Evolutionary conservation across 345 rosid genomes (phyloP), one percentile per base, ranked within the genome.

Genomic region (Gossypium mustelinum): DNA sequence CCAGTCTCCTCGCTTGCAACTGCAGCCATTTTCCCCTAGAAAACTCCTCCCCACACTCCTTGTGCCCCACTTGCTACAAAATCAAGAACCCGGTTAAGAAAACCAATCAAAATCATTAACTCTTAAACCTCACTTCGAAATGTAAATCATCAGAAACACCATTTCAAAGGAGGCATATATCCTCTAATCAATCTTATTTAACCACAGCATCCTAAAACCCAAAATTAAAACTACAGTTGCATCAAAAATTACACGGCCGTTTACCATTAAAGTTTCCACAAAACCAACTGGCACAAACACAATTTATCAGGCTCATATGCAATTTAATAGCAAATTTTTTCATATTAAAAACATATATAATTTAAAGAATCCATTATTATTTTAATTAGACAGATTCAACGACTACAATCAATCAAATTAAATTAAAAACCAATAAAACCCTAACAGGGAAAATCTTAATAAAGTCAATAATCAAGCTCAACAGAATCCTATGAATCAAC

Each of bases 21-120:
- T 81, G 86, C 94, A 54, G 92, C 90, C 98, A 94, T 92, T 81
- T 27, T 75, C 82, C 79, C 72, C 84, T 77, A 76, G 76, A 74
- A 75, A 80, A 72, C 77, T 77, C 79, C 85, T 79, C 75, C 79
- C 50, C 62, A 44, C 81, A 64, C 80, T 72, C 72, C 79, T 78
- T 81, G 70, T 43, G 83, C 80, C 70, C 70, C 81, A 58, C 70
- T 80, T 22, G 45, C 86, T 81, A 76, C 62, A 58, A n/a, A 56
- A 29, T 69, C 51, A n/a, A 48, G 54, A 64, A 64, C 22, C 78
- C 76, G 45, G 22, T 50, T 52, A 34, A 62, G 61, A 54, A 34
- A 34, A 43, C 7, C 24, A 29, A 25, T 66, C 72, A 66, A 61
- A 44, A 16, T 69, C 47, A 20, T 50, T 60, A 63, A 72, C 76